phyloP scores from a whole-genome alignment of 2,329 filamentous ascomycete species.

The Eutypella sp. region DNA sequence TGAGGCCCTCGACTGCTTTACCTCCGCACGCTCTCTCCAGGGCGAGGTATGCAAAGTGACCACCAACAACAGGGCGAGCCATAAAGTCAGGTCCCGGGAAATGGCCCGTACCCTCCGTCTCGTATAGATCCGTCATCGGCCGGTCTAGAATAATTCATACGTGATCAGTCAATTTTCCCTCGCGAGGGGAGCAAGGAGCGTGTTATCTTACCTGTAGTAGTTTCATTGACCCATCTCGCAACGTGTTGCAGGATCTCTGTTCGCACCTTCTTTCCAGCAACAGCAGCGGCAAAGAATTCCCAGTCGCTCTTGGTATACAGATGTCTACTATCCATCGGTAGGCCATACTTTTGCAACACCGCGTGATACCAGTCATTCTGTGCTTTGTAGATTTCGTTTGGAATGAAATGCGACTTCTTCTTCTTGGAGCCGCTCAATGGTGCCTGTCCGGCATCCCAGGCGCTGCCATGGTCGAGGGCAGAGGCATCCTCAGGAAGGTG shows the following conservation, averaged over 20 bases:
- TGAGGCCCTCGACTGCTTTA: constrained; percentile 53
- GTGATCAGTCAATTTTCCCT: constrained; percentile 10
- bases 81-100: constrained; percentile 74
- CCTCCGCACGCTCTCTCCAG: constrained; percentile 75
- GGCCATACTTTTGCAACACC: constrained; percentile 74
- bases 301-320: constrained; percentile 86
- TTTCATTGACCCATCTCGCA: constrained; percentile 80
- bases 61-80: constrained; percentile 77
- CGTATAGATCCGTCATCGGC: constrained; percentile 77
- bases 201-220: constrained; percentile 52
- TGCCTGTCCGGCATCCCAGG: constrained; percentile 16
- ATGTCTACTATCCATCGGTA: constrained; percentile 78
- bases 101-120: constrained; percentile 70
- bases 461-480: constrained; percentile 14
- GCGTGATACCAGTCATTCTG: constrained; percentile 78
- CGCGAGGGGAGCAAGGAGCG: background rate
- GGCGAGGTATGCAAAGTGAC: constrained; percentile 82
- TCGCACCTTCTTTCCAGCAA: constrained; percentile 63
- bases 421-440: constrained; percentile 12
- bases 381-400: constrained; percentile 68
- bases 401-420: constrained; percentile 53
- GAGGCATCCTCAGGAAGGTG: constrained; percentile 40
- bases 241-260: constrained; percentile 69
- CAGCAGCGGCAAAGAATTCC: constrained; percentile 83
- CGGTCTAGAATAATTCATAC: constrained; percentile 43